These are phyloP conservation scores for Phytophthora tentaculata DNA, from an alignment of 352 stramenopile genomes.

Conservation along the genomic window DNA sequence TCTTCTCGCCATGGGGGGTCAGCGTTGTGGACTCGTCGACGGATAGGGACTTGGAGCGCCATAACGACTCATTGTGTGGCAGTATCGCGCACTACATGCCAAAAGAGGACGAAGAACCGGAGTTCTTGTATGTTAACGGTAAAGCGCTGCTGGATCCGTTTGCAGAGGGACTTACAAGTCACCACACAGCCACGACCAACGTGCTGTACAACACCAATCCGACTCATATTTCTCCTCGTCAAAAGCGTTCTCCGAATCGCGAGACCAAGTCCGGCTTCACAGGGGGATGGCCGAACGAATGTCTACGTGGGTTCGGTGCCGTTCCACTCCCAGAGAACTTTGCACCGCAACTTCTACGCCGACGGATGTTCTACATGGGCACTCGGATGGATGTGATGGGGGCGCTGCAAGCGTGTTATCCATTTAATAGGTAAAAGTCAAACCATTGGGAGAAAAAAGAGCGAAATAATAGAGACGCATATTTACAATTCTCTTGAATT, in stretches of 20 bases:
- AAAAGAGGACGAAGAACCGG: conserved; percentile 31
- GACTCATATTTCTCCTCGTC: conserved; percentile 44
- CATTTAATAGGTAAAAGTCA: conserved; percentile 32
- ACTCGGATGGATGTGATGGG: conserved; percentile 32
- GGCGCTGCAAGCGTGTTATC: conserved; percentile 38
- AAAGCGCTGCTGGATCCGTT: conserved; percentile 48
- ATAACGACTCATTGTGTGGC: conserved; percentile 48
- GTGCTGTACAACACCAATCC: conserved; percentile 60
- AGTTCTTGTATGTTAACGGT: conserved; percentile 67
- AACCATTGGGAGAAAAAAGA: not conserved
- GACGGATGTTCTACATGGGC: conserved; percentile 51
- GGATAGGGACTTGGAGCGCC: conserved; percentile 42
- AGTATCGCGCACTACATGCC: conserved; percentile 50
- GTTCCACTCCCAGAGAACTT: conserved; percentile 48
- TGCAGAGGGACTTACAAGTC: conserved; percentile 24
- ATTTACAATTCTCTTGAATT: not conserved
- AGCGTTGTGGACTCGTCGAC: conserved; percentile 44
- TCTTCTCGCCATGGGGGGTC: conserved; percentile 57
- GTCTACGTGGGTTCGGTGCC: conserved; percentile 51
- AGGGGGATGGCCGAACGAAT: conserved; percentile 46
- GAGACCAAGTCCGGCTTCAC: conserved; percentile 28
- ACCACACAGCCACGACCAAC: conserved; percentile 36
- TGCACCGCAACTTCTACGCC: conserved; percentile 37
- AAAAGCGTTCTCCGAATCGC: conserved; percentile 29
- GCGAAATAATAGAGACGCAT: not conserved